phyloP scores from a whole-genome alignment of 306 rosid genomes.

The Cicer yamashitae region DNA sequence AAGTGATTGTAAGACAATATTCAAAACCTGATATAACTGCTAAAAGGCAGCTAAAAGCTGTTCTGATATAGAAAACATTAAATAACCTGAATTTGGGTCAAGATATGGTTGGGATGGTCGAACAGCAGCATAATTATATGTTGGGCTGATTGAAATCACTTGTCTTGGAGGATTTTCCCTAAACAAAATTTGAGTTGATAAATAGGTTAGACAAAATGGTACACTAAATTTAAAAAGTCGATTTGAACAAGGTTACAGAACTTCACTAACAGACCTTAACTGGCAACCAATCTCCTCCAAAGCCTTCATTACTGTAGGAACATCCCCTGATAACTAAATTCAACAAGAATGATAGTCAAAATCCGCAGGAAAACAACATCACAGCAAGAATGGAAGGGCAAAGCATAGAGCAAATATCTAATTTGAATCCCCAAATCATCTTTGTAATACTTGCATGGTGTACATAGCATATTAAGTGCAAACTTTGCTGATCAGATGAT shows the following conservation, averaged over 20 bases:
- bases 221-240: conserved; percentile 36
- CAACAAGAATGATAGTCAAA: conserved; percentile 37
- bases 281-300: conserved; percentile 88
- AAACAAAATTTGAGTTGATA: conserved; percentile 24
- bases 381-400: not conserved
- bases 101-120: conserved; percentile 71
- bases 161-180: conserved; percentile 93
- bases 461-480: not conserved
- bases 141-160: conserved; percentile 92
- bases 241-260: conserved; percentile 19
- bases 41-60: conserved; percentile 56
- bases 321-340: conserved; percentile 85
- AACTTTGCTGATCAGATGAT: conserved; percentile 7
- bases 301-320: conserved; percentile 80
- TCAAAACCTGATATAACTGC: conserved; percentile 71
- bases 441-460: conserved; percentile 1
- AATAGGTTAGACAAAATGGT: conserved; percentile 30
- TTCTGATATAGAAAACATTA: conserved; percentile 55
- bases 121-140: conserved; percentile 72
- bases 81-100: conserved; percentile 94
- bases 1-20: conserved; percentile 86
- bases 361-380: conserved; percentile 17
- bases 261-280: conserved; percentile 68
- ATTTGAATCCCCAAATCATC: conserved; percentile 27
- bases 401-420: conserved; percentile 23